Evolutionary conservation across 345 rosid species (phyloP), one percentile per base, ranked within the genome.

Genomic region (Microthlaspi erraticum): DNA sequence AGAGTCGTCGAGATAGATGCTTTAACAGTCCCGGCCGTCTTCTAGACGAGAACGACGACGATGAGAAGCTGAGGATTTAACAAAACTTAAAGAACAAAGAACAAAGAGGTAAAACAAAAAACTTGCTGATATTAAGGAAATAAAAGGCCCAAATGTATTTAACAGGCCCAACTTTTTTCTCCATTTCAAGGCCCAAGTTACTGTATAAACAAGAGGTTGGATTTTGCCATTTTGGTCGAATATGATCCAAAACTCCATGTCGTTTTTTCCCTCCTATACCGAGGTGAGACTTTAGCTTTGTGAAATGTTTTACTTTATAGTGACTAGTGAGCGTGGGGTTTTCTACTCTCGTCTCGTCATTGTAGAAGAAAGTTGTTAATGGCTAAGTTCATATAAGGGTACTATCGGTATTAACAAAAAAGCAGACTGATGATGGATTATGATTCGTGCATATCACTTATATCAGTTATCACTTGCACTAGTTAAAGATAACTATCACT

Each of bases 211-310:
- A 10, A 18, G 62, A 36, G 3, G 14, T 7, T 23, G 26, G 39
- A n/a, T n/a, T n/a, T n/a, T n/a, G n/a, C n/a, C n/a, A n/a, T 14
- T 26, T 60, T 16, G 14, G 53, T 33, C 16, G 12, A 33, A 13
- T 63, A 32, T 32, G 5, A 46, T 16, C 8, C 8, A 17, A 57
- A 17, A 63, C 54, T 62, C 17, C 55, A 6, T 63, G 67, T 32
- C 18, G 54, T 63, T 45, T 62, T 13, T 32, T 1, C 6, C 7
- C 11, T 44, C 10, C 1, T 41, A n/a, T 29, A 44, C 20, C 32
- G 41, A 42, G 42, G 17, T 17, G 29, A 16, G 43, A 38, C 31
- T 26, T 14, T 29, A 18, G 8, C n/a, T 42, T 60, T 41, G 36
- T 20, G 5, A 45, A 45, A 45, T 44, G 49, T 43, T 38, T 17